Base-by-base conservation (phyloP, 768 basidiomycete genomes). In the Pisolithus marmoratus region DNA sequence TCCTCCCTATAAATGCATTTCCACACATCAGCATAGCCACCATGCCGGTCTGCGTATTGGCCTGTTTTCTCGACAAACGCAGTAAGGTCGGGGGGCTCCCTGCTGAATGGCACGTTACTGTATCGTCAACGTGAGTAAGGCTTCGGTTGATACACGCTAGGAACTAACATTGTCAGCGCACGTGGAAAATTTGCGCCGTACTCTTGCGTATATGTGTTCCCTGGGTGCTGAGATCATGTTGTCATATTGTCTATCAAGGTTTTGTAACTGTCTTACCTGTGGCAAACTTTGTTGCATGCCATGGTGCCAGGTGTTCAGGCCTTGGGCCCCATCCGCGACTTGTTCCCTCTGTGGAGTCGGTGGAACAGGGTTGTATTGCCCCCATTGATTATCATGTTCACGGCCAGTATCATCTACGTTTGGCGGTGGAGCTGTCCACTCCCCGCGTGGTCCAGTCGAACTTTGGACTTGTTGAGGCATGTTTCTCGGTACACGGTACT, bases 11-110 rank as follows among this genome's bases (percentile, higher is more conserved):
- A 51, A 49, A 27, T 36, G 40, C 48, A 52, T 41, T 40, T 50
- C 51, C 51, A 52, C 17, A 52, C 48, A 50, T 52, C 51, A 23
- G 51, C 31, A 41, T 31, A 29, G 23, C 51, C 51, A 31, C 51
- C 51, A n/a, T 22, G 37, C 19, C 29, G 19, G 4, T 36, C 40
- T 8, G 27, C 26, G 15, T 26, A 45, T n/a, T 8, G 14, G 15
- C 17, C n/a, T n/a, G 15, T 45, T 15, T 45, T 17, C 15, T 27
- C 4, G 43, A 45, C 22, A 17, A 45, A 29, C 7, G 5, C 5
- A 1, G 43, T 45, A 17, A 45, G 26, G 14, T 45, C 43, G 8
- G 17, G 14, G 14, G 23, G 24, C 2, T 42, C 20, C 41, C 23
- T 15, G 27, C 15, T n/a, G 43, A 8, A 29, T 15, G 24, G 2